Evolutionary conservation across 2,329 filamentous ascomycete genomes (phyloP), one percentile per base, ranked within the genome.

Genomic region (Pyricularia sp.): DNA sequence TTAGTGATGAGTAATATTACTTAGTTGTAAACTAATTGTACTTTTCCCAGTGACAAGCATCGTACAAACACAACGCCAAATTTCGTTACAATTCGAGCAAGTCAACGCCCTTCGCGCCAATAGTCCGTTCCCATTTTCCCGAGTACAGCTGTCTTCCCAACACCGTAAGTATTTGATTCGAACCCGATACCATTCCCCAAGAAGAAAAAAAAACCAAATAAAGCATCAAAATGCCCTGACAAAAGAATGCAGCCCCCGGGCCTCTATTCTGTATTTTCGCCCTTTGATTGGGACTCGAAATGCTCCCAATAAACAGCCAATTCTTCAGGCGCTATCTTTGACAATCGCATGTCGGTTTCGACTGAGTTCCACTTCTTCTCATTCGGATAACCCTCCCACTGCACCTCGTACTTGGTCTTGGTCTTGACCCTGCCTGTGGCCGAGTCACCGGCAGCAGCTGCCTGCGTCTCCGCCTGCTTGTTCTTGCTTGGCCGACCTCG

Each of bases 381-480:
- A 4, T 55, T 28, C 12, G 63, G 60, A 16, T 64, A 64, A 19
- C 63, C 63, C 13, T 60, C 63, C 63, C 63, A 64, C 55, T 64
- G 63, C 12, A 64, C 63, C 12, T 35, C 53, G 55, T 64, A 64
- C 24, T 44, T 60, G 31, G 40, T 63, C 16, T 35, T 44, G 8
- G 26, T 63, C 24, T 55, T 63, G 8, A 7, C 3, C 40, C 26
- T 31, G 61, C 22, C n/a, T 13, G 19, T 30, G 16, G 3, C 10
- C 19, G 35, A 3, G 62, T 16, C 16, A 5, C 2, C 24, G 3
- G 40, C 61, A 7, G 22, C 19, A 13, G 53, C 7, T 7, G 53
- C 22, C 53, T 22, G 24, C 13, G 26, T 24, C 24, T 19, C 24
- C 13, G 55, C 26, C 55, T 26, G 12, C 55, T 28, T 28, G 3